Conservation (phyloP, 495 filamentous ascomycete species). For the Pseudevernia furfuracea region DNA sequence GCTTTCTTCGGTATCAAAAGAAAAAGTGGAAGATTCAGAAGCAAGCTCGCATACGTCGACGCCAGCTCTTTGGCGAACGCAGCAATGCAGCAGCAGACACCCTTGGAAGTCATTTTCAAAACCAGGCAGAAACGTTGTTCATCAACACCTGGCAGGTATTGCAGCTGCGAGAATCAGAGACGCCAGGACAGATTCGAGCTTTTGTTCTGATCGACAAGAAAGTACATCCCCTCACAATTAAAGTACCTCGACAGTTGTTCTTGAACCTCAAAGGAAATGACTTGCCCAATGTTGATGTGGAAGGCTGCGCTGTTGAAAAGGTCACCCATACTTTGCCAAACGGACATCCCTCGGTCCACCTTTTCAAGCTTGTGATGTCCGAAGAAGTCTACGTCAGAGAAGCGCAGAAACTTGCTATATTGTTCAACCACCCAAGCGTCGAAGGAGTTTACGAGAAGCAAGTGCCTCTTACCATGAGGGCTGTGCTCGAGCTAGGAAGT, state of each 20-base stretch:
- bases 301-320: slow-evolving; percentile 81
- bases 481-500: slow-evolving; percentile 80
- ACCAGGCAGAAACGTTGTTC: slow-evolving; percentile 82
- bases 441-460: slow-evolving; percentile 96
- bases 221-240: slow-evolving; percentile 78
- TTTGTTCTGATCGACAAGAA: slow-evolving; percentile 91
- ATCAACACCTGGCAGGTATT: slow-evolving; percentile 91
- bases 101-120: slow-evolving; percentile 81
- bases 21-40: slow-evolving; percentile 98
- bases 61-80: slow-evolving; percentile 90
- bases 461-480: slow-evolving; percentile 73
- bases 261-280: slow-evolving; percentile 83
- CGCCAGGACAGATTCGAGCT: slow-evolving; percentile 76
- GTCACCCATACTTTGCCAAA: slow-evolving; percentile 89
- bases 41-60: slow-evolving; percentile 75
- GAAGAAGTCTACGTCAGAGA: slow-evolving; percentile 84
- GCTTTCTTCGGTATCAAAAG: slow-evolving; percentile 92
- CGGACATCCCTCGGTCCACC: slow-evolving; percentile 83
- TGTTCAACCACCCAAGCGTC: slow-evolving; percentile 88
- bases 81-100: slow-evolving; percentile 57
- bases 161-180: slow-evolving; percentile 71
- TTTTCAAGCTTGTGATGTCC: slow-evolving; percentile 86
- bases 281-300: slow-evolving; percentile 80
- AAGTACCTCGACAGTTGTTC: slow-evolving; percentile 82
- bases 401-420: slow-evolving; percentile 64